A percentile compares a stretch with the other conserved stretches of the same genome.
phyloP scores from a whole-genome alignment of 371 early-diverging fungal species.

The Haplosporangium sp. region DNA sequence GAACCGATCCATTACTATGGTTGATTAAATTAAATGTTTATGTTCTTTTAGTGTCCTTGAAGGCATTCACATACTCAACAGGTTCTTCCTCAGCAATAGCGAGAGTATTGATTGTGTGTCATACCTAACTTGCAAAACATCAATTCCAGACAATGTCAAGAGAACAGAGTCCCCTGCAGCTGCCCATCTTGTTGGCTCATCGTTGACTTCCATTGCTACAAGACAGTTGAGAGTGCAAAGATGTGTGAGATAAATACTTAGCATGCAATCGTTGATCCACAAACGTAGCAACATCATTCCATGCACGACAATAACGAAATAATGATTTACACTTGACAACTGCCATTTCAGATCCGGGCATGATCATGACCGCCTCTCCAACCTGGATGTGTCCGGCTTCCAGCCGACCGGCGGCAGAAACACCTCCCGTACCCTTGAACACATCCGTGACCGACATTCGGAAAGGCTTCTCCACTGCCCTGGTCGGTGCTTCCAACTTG shows the following conservation, averaged over 20 bases:
- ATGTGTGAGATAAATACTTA: background rate
- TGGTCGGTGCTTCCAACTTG: slow-evolving; percentile 75
- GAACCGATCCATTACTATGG: slow-evolving; percentile 77
- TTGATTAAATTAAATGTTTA: background rate
- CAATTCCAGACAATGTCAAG: slow-evolving; percentile 81
- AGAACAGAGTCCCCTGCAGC: slow-evolving; percentile 93
- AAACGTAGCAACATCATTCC: too few species aligned
- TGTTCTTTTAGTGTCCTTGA: background rate
- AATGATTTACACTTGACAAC: slow-evolving; percentile 74
- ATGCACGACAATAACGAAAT: too few species aligned
- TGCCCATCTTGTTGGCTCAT: slow-evolving; percentile 84
- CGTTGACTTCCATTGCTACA: slow-evolving; percentile 77
- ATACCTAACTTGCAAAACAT: slow-evolving; percentile 83
- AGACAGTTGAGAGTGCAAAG: background rate
- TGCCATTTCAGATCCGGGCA: slow-evolving; percentile 85
- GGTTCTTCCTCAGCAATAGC: too few species aligned
- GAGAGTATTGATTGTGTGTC: background rate
- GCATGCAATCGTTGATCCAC: background rate
- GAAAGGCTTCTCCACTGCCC: slow-evolving; percentile 83
- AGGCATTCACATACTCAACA: too few species aligned
- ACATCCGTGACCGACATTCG: slow-evolving; percentile 87
- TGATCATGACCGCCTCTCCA: slow-evolving; percentile 83
- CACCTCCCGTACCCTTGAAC: slow-evolving; percentile 83
- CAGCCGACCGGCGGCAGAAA: slow-evolving; percentile 87
- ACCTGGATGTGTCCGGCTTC: slow-evolving; percentile 88